Evolutionary conservation across 805 yeast genomes (phyloP).

Genomic region (Candida nonsorbophila): DNA sequence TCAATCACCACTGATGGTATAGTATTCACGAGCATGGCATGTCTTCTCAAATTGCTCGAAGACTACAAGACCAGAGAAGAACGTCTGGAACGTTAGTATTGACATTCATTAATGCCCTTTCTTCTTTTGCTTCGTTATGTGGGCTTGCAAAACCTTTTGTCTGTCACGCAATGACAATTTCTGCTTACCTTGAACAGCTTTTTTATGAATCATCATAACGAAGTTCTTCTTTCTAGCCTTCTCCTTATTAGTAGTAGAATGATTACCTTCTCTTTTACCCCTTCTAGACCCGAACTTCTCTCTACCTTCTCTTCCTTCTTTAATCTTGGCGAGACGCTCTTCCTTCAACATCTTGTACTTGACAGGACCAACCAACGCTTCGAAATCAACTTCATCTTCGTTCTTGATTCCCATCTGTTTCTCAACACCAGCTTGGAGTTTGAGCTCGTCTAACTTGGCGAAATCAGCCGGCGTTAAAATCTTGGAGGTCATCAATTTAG

Average conservation of each 20-base stretch:
- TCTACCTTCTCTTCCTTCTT: conserved; percentile 90
- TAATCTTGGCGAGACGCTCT: conserved; percentile 81
- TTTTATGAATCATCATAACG: conserved; percentile 97
- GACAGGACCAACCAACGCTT: conserved; percentile 67
- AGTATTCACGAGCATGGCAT: no score
- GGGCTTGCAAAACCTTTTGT: conserved; percentile 82
- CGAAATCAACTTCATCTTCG: conserved; percentile 85
- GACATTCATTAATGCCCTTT: conserved; percentile 48
- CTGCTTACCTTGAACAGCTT: conserved; percentile 89
- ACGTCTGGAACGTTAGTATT: not conserved
- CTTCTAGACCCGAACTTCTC: conserved; percentile 85
- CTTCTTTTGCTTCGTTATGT: conserved; percentile 86
- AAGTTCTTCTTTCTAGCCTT: conserved; percentile 98
- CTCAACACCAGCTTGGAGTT: conserved; percentile 79
- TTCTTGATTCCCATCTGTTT: conserved; percentile 65
- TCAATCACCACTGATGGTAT: no score
- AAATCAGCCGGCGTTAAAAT: conserved; percentile 97
- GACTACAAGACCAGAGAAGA: not conserved
- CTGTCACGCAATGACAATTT: conserved; percentile 86
- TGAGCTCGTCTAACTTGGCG: conserved; percentile 87
- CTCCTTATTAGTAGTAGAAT: conserved; percentile 91
- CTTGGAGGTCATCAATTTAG: conserved; percentile 61
- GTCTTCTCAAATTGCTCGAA: not conserved
- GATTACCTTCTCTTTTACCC: conserved; percentile 71
- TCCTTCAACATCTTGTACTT: conserved; percentile 83